Evolutionary conservation across 176 grass and related monocot genomes (phyloP).

Genomic region (Chloris gayana): DNA sequence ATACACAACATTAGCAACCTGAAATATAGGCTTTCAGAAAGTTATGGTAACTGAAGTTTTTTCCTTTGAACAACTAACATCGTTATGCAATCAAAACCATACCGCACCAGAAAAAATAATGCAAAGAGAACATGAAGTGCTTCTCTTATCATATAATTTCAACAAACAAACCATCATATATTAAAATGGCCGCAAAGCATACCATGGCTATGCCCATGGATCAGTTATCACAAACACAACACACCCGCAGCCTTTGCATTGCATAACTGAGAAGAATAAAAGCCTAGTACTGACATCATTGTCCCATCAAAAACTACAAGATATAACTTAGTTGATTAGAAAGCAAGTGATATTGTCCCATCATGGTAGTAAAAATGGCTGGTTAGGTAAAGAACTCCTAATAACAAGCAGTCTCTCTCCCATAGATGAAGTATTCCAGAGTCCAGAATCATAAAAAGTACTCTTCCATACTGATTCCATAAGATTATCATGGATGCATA

Average conservation of each 20-base stretch:
- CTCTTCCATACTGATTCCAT: neutral
- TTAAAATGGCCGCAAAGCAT: neutral
- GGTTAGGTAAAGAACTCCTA: neutral
- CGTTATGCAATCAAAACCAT: neutral
- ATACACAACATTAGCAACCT: neutral
- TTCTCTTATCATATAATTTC: neutral
- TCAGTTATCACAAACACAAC: neutral
- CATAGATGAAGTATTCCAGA: neutral
- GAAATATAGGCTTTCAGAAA: no score
- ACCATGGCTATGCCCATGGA: neutral
- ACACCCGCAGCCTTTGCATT: neutral
- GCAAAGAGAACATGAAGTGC: neutral
- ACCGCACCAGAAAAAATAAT: neutral
- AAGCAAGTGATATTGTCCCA: neutral
- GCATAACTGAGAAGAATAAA: neutral
- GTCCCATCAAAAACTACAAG: neutral
- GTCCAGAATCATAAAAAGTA: neutral
- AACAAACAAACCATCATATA: neutral
- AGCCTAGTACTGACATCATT: neutral
- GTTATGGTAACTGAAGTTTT: no score
- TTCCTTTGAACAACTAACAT: neutral
- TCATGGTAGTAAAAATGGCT: neutral
- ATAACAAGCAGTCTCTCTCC: neutral
- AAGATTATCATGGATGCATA: conserved; percentile 33
- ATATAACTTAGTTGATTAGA: neutral